Conservation (phyloP, 2,329 filamentous ascomycete species). For the Hypoxylon sp. region DNA sequence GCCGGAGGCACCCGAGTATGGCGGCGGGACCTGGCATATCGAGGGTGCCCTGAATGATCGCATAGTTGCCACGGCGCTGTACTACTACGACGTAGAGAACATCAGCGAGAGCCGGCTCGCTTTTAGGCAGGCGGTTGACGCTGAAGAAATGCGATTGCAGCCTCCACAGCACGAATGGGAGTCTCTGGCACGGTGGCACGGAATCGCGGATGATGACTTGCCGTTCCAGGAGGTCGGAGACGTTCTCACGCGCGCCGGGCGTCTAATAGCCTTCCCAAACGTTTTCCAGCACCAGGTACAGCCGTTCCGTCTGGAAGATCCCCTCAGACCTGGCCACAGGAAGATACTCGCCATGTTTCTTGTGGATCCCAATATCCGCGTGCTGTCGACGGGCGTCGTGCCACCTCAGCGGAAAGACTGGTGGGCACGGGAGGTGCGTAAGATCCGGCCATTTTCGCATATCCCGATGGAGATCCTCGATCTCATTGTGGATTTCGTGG, state of each 20-base stretch:
- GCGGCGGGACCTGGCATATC: constrained; percentile 66
- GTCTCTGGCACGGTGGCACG: constrained; percentile 54
- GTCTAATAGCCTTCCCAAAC: constrained; percentile 69
- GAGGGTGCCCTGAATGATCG: constrained; percentile 71
- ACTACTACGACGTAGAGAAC: constrained; percentile 72
- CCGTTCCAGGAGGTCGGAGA: constrained; percentile 61
- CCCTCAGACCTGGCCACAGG: constrained; percentile 64
- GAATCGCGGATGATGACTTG: constrained; percentile 48
- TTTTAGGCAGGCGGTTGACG: constrained; percentile 61
- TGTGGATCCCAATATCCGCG: constrained; percentile 65
- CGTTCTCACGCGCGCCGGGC: constrained; percentile 60
- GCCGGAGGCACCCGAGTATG: constrained; percentile 67
- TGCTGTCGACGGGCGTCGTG: constrained; percentile 61
- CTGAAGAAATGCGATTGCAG: constrained; percentile 45
- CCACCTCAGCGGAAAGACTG: constrained; percentile 56
- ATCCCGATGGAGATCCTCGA: constrained; percentile 49
- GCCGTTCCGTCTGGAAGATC: constrained; percentile 63
- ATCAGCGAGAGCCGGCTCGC: constrained; percentile 64
- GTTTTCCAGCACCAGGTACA: constrained; percentile 63
- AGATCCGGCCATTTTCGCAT: constrained; percentile 52
- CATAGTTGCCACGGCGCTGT: constrained; percentile 72
- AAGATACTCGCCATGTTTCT: constrained; percentile 70
- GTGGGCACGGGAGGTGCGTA: constrained; percentile 49
- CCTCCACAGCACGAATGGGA: constrained; percentile 52
- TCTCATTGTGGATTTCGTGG: constrained; percentile 42